Evolutionary conservation across 208 protist genomes (phyloP), one percentile per base, ranked within the genome.

Genomic region (Leishmania mexicana): DNA sequence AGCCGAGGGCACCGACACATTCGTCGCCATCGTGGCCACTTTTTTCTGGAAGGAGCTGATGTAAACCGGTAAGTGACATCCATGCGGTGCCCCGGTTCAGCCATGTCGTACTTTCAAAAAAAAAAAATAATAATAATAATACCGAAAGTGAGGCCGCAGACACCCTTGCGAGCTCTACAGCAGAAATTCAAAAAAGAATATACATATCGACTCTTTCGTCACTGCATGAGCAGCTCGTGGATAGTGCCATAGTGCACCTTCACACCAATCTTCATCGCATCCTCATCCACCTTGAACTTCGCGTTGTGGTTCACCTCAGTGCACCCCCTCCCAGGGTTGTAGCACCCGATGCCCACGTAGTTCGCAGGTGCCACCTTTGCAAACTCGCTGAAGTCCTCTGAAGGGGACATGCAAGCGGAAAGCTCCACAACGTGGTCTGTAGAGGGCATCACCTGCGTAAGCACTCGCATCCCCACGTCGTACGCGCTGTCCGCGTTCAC

Each of bases 381-480:
- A 79, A 89, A 90, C 68, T 85, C 79, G 19, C 68, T 79, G 76
- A 94, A 94, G 81, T 94, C 91, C n/a, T 91, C 89, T 21, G 82
- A 85, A 3, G 85, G 79, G 24, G 79, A 67, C 80, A 83, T 78
- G 71, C 86, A 83, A 47, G 79, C 78, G 1, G 82, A 77, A 24
- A 82, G 40, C 3, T 84, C 81, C 11, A 88, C 83, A 19, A 91
- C 78, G 47, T 86, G 79, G n/a, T 87, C 77, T 49, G 73, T 53
- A 4, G 68, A 81, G 1, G 60, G 76, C 40, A 92, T 35, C 21
- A 90, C 79, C 57, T 83, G 73, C 80, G 87, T 53, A 21, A 83
- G 62, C 70, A 88, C 84, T 24, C 81, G 78, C 86, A 88, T 85
- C 11, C 81, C 79, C 58, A 91, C 57, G 35, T 78, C 74, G 79